Percentiles rank a stretch among this genome's conserved stretches.
Conservation (phyloP, 345 rosid genomes). For the Heritiera fomes region DNA sequence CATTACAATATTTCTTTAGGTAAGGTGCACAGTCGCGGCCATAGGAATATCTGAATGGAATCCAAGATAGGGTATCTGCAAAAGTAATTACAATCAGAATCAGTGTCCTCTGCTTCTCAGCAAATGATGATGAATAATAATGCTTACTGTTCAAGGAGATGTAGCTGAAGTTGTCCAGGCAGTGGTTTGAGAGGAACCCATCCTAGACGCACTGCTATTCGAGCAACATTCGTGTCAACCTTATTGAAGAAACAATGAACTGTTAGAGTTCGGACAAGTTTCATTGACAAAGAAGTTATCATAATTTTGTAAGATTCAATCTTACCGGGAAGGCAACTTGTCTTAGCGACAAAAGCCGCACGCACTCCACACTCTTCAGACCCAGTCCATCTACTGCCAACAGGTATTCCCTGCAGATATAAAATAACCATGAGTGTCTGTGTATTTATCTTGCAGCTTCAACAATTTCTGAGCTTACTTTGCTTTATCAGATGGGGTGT, state of each 20-base stretch:
- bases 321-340: conserved; percentile 68
- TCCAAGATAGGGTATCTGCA: conserved; percentile 67
- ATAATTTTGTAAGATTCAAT: not conserved
- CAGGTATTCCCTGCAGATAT: conserved; percentile 48
- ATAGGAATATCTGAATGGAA: conserved; percentile 58
- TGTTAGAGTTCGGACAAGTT: not conserved
- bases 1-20: conserved; percentile 56
- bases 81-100: not conserved
- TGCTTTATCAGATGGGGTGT: conserved; percentile 52
- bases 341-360: conserved; percentile 57
- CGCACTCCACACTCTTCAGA: conserved; percentile 71
- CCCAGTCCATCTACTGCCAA: conserved; percentile 55
- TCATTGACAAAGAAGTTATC: not conserved
- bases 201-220: conserved; percentile 71
- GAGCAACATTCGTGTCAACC: conserved; percentile 80
- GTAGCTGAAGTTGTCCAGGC: conserved; percentile 54
- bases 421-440: not conserved
- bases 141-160: conserved; percentile 55
- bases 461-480: conserved; percentile 41
- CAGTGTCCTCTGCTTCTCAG: not conserved
- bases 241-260: conserved; percentile 17
- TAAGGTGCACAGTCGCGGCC: conserved; percentile 63
- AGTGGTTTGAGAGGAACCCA: conserved; percentile 77
- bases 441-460: not conserved
- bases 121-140: not conserved